Evolutionary conservation across 1,284 basidiomycete genomes (phyloP), one percentile per base, ranked within the genome.

Genomic region (Microbotryum saponariae): DNA sequence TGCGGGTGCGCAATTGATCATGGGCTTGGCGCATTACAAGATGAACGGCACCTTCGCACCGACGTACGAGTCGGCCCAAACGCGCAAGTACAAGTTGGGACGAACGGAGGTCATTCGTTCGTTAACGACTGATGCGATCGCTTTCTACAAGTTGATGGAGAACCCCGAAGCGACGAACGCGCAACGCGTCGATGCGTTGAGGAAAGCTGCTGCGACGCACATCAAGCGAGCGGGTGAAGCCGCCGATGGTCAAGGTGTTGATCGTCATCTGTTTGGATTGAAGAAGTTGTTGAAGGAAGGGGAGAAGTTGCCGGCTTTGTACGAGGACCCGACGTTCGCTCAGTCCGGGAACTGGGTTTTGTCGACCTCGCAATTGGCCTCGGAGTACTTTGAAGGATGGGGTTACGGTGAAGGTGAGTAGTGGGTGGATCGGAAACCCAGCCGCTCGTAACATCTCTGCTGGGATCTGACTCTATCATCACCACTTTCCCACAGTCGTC

Each of bases 31-130:
- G 23, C 96, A 89, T 80, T 86, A 87, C 77, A 91, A 91, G 77
- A 84, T 96, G 81, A 83, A 81, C 72, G 82, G 89, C 25, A 85
- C 88, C 6, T 88, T 84, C 4, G 85, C 91, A 48, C 71, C 76
- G 16, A 89, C 89, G 58, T 98, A 97, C 78, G 94, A 97, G 80
- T 89, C 87, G 65, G 86, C 87, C 18, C 93, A 97, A 79, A 98
- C 94, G 60, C 82, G 94, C 50, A 92, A 92, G 76, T 98, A 85
- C 81, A 85, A 90, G 75, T 82, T 82, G 16, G 94, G 94, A 1
- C 81, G 94, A 59, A 98, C 94, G 25, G 94, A 98, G 78, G 92
- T 96, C 49, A 97, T 97, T 72, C 83, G 94, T 23, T 84, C 84
- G 63, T 86, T 86, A 42, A 89, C 87, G 65, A 82, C 82, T 63